Base-by-base conservation (phyloP, 2,329 filamentous ascomycete species). In the Fusarium tupiense region DNA sequence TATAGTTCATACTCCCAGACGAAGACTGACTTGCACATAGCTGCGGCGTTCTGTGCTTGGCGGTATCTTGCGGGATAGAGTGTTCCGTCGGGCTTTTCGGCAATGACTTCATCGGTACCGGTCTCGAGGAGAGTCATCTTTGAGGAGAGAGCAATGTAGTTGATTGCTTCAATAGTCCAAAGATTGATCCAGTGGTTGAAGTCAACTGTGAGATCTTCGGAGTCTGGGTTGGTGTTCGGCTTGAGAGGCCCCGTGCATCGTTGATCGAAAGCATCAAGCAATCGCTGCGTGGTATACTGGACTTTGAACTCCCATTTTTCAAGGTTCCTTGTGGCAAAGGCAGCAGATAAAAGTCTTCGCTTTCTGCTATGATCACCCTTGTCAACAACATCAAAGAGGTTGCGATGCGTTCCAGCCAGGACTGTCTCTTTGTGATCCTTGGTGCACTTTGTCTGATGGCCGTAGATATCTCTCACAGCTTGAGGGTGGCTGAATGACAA, bases 131-230 rank as follows among this genome's bases (percentile, higher is more conserved):
- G 86, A 2, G 86, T 86, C 7, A 89, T 82, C n/a, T 82, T 82
- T 64, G 88, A 84, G 3, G 82, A 85, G 1, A 89, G 80, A 4
- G 87, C 88, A 73, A 90, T 90, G 60, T 89, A 87, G 29, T 86
- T 86, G 57, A 90, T 89, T 8, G 87, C 88, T 68, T 90, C 88
- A 9, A 89, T 81, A 0, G 86, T 87, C 80, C 89, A 89, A 78
- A 87, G 87, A 77, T 89, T 90, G n/a, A 84, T 85, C 44, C 60
- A 90, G 12, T 81, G 80, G 9, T 87, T 84, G 66, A 85, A 86
- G 73, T 90, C 86, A 26, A 89, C 79, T 0, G 82, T 86, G 26
- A 87, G 61, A 54, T 88, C 86, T 24, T 81, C 77, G 0, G 80
- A 64, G 6, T 75, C 69, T 0, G 82, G 81, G 7, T 63, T 63